Conservation (phyloP, 129 eudicot species). For the Saposhnikovia divaricata region DNA sequence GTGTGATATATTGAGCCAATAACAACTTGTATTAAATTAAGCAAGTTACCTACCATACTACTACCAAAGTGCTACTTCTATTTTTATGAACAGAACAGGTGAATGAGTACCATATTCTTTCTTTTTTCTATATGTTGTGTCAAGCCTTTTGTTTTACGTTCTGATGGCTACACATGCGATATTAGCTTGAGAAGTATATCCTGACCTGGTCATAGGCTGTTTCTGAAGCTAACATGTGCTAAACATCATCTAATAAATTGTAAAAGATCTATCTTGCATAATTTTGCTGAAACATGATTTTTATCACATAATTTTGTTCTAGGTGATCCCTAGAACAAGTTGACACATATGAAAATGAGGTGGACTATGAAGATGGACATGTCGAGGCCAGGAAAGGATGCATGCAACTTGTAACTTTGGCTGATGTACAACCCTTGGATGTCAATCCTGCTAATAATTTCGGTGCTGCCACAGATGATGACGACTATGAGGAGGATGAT, state of each 20-base stretch:
- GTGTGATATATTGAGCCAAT: background rate
- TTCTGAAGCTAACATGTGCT: background rate
- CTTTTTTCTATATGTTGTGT: background rate
- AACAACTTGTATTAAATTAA: background rate
- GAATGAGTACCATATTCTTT: background rate
- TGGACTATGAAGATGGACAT: slow-evolving; percentile 53
- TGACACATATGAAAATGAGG: slow-evolving; percentile 54
- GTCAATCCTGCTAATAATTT: slow-evolving; percentile 31
- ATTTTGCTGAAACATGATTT: background rate
- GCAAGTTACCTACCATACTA: background rate
- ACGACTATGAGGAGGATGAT: slow-evolving; percentile 25
- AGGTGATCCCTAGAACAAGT: slow-evolving; percentile 54
- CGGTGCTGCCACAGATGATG: slow-evolving; percentile 33
- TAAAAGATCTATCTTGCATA: background rate
- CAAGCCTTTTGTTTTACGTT: background rate
- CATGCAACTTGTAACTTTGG: slow-evolving; percentile 41
- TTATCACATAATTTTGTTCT: background rate
- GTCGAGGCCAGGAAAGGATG: slow-evolving; percentile 48
- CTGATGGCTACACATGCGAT: background rate
- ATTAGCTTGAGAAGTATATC: background rate
- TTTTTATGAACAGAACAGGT: background rate
- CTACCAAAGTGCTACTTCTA: background rate
- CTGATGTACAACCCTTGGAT: slow-evolving; percentile 65
- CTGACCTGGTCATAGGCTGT: background rate
- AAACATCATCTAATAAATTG: background rate